Evolutionary conservation across 805 yeast genomes (phyloP), one percentile per base, ranked within the genome.

Genomic region (Nakazawaea ernobii): DNA sequence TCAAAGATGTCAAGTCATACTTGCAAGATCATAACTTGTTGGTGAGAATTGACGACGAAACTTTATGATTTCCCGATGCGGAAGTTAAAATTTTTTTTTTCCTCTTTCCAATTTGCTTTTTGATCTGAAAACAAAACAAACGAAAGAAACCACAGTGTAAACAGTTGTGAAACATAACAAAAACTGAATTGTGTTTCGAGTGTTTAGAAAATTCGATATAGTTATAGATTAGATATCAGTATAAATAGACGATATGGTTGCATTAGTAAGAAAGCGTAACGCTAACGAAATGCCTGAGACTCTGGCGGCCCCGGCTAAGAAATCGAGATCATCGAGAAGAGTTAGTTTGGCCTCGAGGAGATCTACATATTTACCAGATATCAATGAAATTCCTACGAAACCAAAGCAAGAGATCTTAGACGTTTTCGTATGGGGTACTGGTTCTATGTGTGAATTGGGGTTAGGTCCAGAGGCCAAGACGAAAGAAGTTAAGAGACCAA

Each of bases 391-490:
- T 26, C 74, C 74, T 13, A 13, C 37, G 8, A 48, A 52, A 0
- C 57, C 64, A 2, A 76, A 70, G 53, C 54, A 71, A 2, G 67
- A 69, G 26, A 74, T 77, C 17, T 67, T 92, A 46, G 94, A 90
- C 59, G 73, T 94, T 2, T 92, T 86, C 61, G 95, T 88, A 33
- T 94, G 95, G 86, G 99, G 99, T 36, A 79, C 95, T 1, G 99
- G 99, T 1, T 83, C 96, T 0, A 92, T 94, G 94, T 90, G 97
- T 70, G 99, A 94, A 63, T 73, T 94, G 28, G 99, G 99, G 1
- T 71, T 94, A n/a, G 99, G 99, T 1, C 98, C 98, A 8, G 77
- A 73, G n/a, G 88, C 95, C 2, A 84, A 77, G 54, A 92, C 89
- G 33, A 89, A 90, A 51, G 97, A 91, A 63, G 97, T 94, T 17